Evolutionary conservation across 495 filamentous ascomycete species (phyloP).

Genomic region (Penicillium waksmanii): DNA sequence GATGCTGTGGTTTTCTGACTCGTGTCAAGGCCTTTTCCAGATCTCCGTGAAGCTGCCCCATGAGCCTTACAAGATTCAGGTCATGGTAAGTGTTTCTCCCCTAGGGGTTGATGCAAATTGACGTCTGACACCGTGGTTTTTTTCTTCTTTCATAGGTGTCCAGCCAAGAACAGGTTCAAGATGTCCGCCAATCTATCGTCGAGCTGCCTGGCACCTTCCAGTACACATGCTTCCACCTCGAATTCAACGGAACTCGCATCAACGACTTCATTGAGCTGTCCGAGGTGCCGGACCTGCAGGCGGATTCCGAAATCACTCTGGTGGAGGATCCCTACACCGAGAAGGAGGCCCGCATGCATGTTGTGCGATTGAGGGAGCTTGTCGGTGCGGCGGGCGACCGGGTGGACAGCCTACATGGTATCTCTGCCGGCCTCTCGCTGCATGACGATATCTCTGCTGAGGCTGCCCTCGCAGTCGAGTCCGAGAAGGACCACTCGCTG

Average conservation of each 20-base stretch:
- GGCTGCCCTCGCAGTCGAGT: constrained; percentile 38
- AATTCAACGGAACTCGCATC: constrained; percentile 80
- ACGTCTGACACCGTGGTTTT: constrained; percentile 18
- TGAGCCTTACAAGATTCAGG: constrained; percentile 74
- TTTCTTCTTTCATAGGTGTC: constrained; percentile 64
- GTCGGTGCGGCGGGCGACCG: constrained; percentile 90
- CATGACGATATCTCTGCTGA: constrained; percentile 73
- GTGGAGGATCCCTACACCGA: constrained; percentile 98
- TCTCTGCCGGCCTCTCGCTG: constrained; percentile 83
- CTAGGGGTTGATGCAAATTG: background rate
- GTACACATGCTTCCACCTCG: constrained; percentile 98
- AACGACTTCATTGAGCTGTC: constrained; percentile 96
- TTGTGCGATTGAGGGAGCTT: constrained; percentile 86
- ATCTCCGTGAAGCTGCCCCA: constrained; percentile 84
- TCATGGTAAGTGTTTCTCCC: constrained; percentile 65
- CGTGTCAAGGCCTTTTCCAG: constrained; percentile 65
- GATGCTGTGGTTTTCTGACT: constrained; percentile 20
- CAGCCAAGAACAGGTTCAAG: constrained; percentile 93
- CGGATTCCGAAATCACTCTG: constrained; percentile 74
- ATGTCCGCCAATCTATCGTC: constrained; percentile 94
- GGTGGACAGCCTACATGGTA: constrained; percentile 84
- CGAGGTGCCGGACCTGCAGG: constrained; percentile 78
- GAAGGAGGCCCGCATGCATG: constrained; percentile 95
- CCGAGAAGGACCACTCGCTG: constrained; percentile 60
- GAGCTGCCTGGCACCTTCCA: constrained; percentile 92